Evolutionary conservation across 805 yeast genomes (phyloP).

Genomic region (Wickerhamiella qilinensis): DNA sequence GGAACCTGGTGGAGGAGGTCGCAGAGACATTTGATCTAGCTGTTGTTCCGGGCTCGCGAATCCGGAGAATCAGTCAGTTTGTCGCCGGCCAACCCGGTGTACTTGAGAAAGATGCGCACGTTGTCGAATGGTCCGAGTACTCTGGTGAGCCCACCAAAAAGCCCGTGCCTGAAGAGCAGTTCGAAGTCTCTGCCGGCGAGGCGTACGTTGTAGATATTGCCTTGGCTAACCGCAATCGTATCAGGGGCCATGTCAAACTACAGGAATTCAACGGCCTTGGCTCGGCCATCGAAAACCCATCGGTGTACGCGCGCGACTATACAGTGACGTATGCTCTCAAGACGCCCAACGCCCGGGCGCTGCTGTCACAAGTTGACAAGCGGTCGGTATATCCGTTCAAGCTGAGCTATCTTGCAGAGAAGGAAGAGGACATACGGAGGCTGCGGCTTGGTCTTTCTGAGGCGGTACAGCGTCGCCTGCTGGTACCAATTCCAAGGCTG

Average conservation of each 20-base stretch:
- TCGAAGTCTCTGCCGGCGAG: conserved; percentile 62
- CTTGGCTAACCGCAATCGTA: conserved; percentile 49
- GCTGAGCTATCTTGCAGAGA: conserved; percentile 47
- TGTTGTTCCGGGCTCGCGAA: conserved; percentile 84
- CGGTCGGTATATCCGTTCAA: conserved; percentile 87
- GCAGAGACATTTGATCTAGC: conserved; percentile 72
- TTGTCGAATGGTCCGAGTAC: conserved; percentile 34
- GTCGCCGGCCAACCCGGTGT: conserved; percentile 93
- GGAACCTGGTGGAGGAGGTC: conserved; percentile 66
- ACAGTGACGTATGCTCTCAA: conserved; percentile 67
- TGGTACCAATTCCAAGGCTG: conserved; percentile 57
- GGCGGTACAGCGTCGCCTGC: conserved; percentile 61
- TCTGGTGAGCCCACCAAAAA: conserved; percentile 11
- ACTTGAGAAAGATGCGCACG: conserved; percentile 83
- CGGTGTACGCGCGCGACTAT: conserved; percentile 71
- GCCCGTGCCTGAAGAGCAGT: conserved; percentile 55
- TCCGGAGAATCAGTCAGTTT: conserved; percentile 82
- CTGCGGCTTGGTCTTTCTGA: conserved; percentile 67
- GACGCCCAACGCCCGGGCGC: conserved; percentile 53
- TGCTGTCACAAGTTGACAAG: conserved; percentile 54
- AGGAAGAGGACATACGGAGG: conserved; percentile 40
- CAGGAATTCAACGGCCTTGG: conserved; percentile 19
- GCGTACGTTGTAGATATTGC: conserved; percentile 71
- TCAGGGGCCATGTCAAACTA: conserved; percentile 16
- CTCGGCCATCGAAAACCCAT: conserved; percentile 20